phyloP scores from a whole-genome alignment of 2,329 filamentous ascomycete species.

The Diaporthe sp. region DNA sequence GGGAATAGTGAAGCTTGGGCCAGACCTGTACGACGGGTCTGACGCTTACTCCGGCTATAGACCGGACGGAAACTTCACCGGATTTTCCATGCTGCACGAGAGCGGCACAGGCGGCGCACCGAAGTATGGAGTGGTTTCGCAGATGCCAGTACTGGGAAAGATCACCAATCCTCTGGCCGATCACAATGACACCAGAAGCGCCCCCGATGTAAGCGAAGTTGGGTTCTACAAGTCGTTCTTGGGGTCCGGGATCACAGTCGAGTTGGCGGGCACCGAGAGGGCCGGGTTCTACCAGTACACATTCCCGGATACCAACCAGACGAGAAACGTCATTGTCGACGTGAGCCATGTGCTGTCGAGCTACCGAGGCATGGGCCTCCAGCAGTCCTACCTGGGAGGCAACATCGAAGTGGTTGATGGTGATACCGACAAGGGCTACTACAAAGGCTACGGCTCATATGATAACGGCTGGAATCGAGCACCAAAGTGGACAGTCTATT shows the following conservation, averaged over 20 bases:
- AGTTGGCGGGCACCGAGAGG: conserved; percentile 69
- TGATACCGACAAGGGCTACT: conserved; percentile 66
- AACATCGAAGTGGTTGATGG: conserved; percentile 68
- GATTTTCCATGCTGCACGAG: conserved; percentile 76
- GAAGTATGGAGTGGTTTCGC: conserved; percentile 77
- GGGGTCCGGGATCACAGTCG: conserved; percentile 67
- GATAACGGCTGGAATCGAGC: conserved; percentile 77
- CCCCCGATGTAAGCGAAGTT: conserved; percentile 66
- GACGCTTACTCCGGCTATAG: conserved; percentile 70
- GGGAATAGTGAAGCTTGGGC: conserved; percentile 65
- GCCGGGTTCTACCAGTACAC: conserved; percentile 73
- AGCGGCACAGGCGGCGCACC: conserved; percentile 78
- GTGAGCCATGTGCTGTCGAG: conserved; percentile 77
- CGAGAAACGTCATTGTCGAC: conserved; percentile 70
- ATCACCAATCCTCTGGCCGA: conserved; percentile 68
- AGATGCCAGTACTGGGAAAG: conserved; percentile 67
- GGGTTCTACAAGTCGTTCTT: conserved; percentile 73
- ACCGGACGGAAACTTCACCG: conserved; percentile 66
- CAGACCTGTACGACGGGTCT: conserved; percentile 62
- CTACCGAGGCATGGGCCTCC: conserved; percentile 70
- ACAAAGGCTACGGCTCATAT: conserved; percentile 73
- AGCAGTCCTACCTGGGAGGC: conserved; percentile 75
- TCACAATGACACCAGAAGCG: conserved; percentile 67
- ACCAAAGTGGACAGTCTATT: conserved; percentile 73
- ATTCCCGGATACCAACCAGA: conserved; percentile 60